Evolutionary conservation across 306 rosid genomes (phyloP).

Genomic region (Begonia peltatifolia): DNA sequence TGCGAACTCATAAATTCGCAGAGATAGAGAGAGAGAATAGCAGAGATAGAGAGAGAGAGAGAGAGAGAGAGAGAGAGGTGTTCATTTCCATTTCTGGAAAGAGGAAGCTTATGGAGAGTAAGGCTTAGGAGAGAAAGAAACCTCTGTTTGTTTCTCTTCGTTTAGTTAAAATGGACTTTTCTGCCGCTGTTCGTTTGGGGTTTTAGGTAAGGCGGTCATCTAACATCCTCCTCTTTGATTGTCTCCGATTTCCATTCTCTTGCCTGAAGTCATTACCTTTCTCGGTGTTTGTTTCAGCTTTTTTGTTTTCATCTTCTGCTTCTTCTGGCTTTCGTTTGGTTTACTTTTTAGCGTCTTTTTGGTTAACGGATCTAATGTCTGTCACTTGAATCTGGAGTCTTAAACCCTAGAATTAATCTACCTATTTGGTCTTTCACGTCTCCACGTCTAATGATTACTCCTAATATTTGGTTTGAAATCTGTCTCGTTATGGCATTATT

Average conservation of each 20-base stretch:
- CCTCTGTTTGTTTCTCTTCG: conserved; percentile 21
- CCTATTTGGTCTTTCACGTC: conserved; percentile 9
- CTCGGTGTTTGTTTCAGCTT: conserved; percentile 12
- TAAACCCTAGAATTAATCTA: conserved; percentile 11
- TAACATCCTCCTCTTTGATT: conserved; percentile 15
- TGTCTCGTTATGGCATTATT: conserved; percentile 1
- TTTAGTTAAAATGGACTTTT: conserved; percentile 18
- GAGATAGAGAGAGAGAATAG: conserved; percentile 7
- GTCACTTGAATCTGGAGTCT: too few relatives aligned
- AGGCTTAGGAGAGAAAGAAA: conserved; percentile 28
- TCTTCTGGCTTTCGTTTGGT: conserved; percentile 1
- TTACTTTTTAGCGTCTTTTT: conserved; percentile 42
- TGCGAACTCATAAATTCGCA: conserved; percentile 33
- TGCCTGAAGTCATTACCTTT: conserved; percentile 17
- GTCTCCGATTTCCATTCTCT: conserved; percentile 39
- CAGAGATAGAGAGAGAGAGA: conserved; percentile 29
- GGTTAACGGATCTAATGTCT: too few relatives aligned
- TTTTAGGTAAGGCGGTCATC: conserved; percentile 43
- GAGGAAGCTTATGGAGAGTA: too few relatives aligned
- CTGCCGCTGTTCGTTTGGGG: conserved; percentile 26
- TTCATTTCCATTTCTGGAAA: conserved; percentile 15
- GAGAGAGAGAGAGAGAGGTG: conserved; percentile 13
- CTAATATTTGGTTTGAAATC: too few relatives aligned
- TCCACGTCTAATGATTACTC: too few relatives aligned
- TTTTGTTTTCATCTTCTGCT: background rate